Evolutionary conservation across 345 rosid species (phyloP).

Genomic region (Gossypium arboreum): DNA sequence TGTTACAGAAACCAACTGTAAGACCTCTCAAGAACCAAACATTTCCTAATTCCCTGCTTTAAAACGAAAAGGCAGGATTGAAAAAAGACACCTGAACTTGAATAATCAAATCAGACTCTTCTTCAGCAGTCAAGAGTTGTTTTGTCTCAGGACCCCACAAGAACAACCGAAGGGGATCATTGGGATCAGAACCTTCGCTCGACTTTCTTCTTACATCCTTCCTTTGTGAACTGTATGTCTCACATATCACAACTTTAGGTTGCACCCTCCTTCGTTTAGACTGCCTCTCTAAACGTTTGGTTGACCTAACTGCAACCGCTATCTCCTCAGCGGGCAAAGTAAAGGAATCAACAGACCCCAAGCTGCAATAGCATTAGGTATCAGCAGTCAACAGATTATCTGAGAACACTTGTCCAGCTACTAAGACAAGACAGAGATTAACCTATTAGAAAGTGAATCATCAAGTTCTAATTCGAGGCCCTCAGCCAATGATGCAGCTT

Average conservation of each 20-base stretch:
- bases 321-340: slow-evolving; percentile 31
- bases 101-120: slow-evolving; percentile 62
- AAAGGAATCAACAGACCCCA: slow-evolving; percentile 36
- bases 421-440: slow-evolving; percentile 17
- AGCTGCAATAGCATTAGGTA: slow-evolving; percentile 19
- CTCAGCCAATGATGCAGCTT: slow-evolving; percentile 48
- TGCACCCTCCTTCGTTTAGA: slow-evolving; percentile 45
- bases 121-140: slow-evolving; percentile 65
- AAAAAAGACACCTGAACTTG: slow-evolving; percentile 60
- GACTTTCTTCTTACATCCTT: slow-evolving; percentile 34
- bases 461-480: slow-evolving; percentile 26
- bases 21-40: slow-evolving; percentile 15
- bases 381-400: not conserved
- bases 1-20: slow-evolving; percentile 13
- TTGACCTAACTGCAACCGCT: slow-evolving; percentile 51
- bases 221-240: slow-evolving; percentile 37
- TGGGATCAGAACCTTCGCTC: slow-evolving; percentile 45
- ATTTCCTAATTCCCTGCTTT: not conserved
- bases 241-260: slow-evolving; percentile 34
- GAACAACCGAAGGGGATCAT: slow-evolving; percentile 69
- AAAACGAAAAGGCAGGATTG: slow-evolving; percentile 6
- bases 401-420: not conserved
- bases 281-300: slow-evolving; percentile 50
- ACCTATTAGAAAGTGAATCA: slow-evolving; percentile 52
- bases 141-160: slow-evolving; percentile 78